phyloP scores from a whole-genome alignment of 768 basidiomycete species.

The Tylopilus cervinicoccineus region DNA sequence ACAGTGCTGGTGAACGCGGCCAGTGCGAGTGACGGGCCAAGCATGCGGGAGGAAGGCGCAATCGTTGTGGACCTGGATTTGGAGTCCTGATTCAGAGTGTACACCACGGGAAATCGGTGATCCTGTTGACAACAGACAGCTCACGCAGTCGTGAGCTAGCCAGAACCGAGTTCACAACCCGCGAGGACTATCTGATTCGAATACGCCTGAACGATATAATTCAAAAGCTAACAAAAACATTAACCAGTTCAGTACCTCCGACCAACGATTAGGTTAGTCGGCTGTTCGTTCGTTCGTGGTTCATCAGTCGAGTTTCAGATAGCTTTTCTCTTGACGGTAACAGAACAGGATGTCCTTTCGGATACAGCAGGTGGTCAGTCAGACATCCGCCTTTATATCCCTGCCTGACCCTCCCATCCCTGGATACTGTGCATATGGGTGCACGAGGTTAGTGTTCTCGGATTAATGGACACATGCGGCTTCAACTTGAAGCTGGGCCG shows the following conservation, averaged over 20 bases:
- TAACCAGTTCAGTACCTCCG: background rate
- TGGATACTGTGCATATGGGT: too few relatives aligned
- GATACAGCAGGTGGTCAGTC: background rate
- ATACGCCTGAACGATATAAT: background rate
- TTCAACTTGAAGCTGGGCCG: too few relatives aligned
- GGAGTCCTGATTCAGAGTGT: background rate
- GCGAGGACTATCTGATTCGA: too few relatives aligned
- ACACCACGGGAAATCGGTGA: background rate
- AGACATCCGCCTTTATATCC: background rate
- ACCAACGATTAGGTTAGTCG: background rate
- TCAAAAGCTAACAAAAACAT: background rate
- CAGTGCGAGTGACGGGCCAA: constrained; percentile 20
- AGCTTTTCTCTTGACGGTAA: background rate
- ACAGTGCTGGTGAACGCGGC: constrained; percentile 34
- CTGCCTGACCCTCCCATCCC: background rate
- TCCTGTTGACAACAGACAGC: background rate
- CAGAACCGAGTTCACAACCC: too few relatives aligned
- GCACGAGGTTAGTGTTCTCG: too few relatives aligned
- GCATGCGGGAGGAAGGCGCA: constrained; percentile 12
- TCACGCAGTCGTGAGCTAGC: background rate
- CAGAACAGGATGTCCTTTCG: background rate
- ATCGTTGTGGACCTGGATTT: constrained; percentile 26
- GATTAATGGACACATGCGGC: too few relatives aligned
- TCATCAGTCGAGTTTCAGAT: background rate
- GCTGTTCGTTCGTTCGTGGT: background rate